Base-by-base conservation (phyloP, 192 early-diverging fungal species). In the Rhizoclosmatium globosum region DNA sequence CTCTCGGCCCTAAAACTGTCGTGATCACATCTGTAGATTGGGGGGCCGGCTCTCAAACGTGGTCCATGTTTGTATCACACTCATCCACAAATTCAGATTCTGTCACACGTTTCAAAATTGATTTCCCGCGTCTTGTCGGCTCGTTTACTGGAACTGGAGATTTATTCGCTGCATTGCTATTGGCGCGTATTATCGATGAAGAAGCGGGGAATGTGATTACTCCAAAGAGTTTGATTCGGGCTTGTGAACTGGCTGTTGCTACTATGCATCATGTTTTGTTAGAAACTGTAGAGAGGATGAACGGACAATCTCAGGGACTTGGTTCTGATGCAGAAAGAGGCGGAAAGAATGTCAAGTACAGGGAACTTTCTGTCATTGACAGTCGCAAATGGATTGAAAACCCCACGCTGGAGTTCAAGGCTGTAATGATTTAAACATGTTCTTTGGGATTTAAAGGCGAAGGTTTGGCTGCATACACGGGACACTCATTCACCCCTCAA, bases 121-220 rank as follows among this genome's bases (percentile, higher is more conserved):
- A 85, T 4, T 96, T 96, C 72, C 93, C 94, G 6, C 89, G 90
- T 9, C 90, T 94, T 43, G 72, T 84, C 1, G 94, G 91, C 0
- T 91, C 90, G 66, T 98, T 96, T 80, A 96, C 94, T 1, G 97
- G 97, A n/a, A 94, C 97, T 0, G 97, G 97, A 60, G 97, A 98
- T 77, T 70, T 98, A 19, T 95, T 95, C 72, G 87, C 94, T 1
- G 93, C 94, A 0, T 71, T 97, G 21, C 68, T 93, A 9, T 77
- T 93, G 41, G 95, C 94, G 7, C 66, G 84, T 88, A 1, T 84
- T 87, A 41, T 76, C 84, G 23, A 68, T 84, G 2, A 46, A 41
- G 39, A 43, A 71, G 6, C 23, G 64, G 31, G 38, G 64, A 64
- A 76, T 38, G 68, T 76, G 23, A 31, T 48, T 17, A 64, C 58